Percentiles rank a stretch among this genome's conserved stretches.
Conservation (phyloP, 2,329 filamentous ascomycete genomes). For the Neonectria faginata region DNA sequence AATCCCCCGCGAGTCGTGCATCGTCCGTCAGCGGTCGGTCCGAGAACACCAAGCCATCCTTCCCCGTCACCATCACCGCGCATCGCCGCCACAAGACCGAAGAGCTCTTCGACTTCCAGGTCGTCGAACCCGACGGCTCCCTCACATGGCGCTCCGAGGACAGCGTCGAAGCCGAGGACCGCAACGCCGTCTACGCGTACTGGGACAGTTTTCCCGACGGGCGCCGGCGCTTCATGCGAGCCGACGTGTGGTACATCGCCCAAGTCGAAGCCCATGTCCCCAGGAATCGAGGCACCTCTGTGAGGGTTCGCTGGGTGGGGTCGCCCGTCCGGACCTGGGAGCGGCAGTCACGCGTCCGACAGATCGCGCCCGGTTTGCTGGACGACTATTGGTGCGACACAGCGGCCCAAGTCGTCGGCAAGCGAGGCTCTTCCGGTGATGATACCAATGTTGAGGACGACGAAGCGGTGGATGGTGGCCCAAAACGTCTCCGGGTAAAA, state of each 20-base stretch:
- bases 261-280: neutral
- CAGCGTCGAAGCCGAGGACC: neutral
- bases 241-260: neutral
- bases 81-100: neutral
- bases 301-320: neutral
- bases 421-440: neutral
- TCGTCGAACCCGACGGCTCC: neutral
- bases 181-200: neutral
- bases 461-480: too few species aligned
- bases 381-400: neutral
- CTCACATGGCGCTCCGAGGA: neutral
- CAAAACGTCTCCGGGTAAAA: neutral
- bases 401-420: neutral
- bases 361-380: neutral
- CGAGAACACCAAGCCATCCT: neutral
- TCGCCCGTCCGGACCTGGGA: neutral
- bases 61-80: neutral
- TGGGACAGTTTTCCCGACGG: neutral
- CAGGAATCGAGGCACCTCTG: neutral
- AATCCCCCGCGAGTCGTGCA: neutral
- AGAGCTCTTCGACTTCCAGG: neutral
- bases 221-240: neutral
- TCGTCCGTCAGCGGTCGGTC: neutral
- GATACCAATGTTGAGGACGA: neutral
- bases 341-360: neutral